These are phyloP conservation scores for Cornus controversa DNA, from an alignment of 148 eudicot genomes.

Conservation along the genomic window DNA sequence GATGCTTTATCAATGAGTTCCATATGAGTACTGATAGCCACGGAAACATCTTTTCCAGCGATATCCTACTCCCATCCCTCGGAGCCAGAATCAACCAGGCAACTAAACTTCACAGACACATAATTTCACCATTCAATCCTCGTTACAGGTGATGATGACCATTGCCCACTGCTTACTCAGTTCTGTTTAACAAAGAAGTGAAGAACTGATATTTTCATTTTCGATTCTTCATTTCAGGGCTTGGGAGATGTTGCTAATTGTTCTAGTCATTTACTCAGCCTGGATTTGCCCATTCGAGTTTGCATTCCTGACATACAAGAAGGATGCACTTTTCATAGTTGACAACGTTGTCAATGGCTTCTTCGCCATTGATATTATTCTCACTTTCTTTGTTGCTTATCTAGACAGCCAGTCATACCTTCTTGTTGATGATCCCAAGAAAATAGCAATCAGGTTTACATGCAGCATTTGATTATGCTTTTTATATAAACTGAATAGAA, in stretches of 20 bases:
- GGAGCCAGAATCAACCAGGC: conserved; percentile 71
- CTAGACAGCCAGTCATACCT: conserved; percentile 66
- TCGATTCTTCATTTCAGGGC: conserved; percentile 49
- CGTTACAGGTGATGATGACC: conserved; percentile 50
- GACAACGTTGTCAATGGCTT: conserved; percentile 83
- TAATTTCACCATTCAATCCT: conserved; percentile 67
- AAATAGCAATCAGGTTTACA: conserved; percentile 62
- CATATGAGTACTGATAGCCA: conserved; percentile 32
- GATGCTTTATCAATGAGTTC: conserved; percentile 58
- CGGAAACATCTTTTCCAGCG: conserved; percentile 56
- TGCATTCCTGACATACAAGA: conserved; percentile 58
- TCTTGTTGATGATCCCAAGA: conserved; percentile 70
- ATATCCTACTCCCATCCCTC: conserved; percentile 72
- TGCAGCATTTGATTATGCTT: conserved; percentile 4
- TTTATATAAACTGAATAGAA: background rate
- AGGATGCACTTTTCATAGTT: conserved; percentile 46
- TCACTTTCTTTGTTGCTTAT: conserved; percentile 92
- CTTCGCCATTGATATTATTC: conserved; percentile 78
- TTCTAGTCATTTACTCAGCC: conserved; percentile 82
- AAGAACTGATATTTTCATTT: background rate
- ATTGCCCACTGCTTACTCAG: background rate
- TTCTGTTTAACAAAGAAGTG: too few species aligned
- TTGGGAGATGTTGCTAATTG: conserved; percentile 77
- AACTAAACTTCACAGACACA: conserved; percentile 41
- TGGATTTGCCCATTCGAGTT: conserved; percentile 92